These are phyloP conservation scores for Bacidia gigantensis DNA, from an alignment of 495 filamentous ascomycete genomes.

Conservation along the genomic window DNA sequence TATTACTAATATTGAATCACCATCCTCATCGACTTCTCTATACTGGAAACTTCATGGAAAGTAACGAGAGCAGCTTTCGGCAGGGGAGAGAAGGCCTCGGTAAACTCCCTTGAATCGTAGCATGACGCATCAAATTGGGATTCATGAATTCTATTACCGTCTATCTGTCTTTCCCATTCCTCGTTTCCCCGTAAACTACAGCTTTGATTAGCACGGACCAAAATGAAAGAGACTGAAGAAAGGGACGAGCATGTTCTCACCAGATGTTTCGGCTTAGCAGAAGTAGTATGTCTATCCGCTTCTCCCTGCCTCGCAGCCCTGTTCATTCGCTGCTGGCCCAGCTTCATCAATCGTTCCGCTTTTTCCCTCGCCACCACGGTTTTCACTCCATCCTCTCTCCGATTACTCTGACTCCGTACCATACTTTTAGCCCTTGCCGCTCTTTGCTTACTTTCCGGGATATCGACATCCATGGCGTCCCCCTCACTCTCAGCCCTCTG, in stretches of 20 bases:
- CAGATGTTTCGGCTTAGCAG: constrained; percentile 78
- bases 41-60: too few species aligned
- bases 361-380: constrained; percentile 46
- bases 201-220: constrained; percentile 11
- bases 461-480: constrained; percentile 81
- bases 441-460: constrained; percentile 33
- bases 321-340: constrained; percentile 97
- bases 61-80: too few species aligned
- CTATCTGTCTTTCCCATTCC: constrained; percentile 45
- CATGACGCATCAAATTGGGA: too few species aligned
- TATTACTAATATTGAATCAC: too few species aligned
- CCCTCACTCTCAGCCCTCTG: constrained; percentile 20
- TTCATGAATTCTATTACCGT: too few species aligned
- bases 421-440: constrained; percentile 64
- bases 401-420: constrained; percentile 64
- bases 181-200: constrained; percentile 43
- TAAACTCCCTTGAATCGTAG: too few species aligned
- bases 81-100: too few species aligned
- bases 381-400: constrained; percentile 66
- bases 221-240: neutral
- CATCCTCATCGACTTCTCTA: too few species aligned
- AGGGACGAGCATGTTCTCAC: constrained; percentile 43
- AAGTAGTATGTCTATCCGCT: constrained; percentile 81
- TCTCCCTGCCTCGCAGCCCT: constrained; percentile 91
- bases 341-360: constrained; percentile 72